Evolutionary conservation across 2,329 filamentous ascomycete genomes (phyloP).

Genomic region (Trichoderma afroharzianum): DNA sequence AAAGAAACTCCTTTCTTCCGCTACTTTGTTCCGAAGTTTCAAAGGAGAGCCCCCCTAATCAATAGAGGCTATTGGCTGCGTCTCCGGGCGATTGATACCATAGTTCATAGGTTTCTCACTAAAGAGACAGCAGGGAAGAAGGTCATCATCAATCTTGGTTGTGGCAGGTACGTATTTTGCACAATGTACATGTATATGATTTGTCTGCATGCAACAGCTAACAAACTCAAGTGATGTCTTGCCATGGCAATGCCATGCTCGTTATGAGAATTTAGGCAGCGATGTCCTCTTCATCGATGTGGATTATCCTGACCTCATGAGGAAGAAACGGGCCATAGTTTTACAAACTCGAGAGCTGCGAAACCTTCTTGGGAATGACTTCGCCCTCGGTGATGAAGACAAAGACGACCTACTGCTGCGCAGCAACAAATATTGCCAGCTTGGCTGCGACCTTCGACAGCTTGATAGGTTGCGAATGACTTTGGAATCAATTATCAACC

Average conservation of each 20-base stretch:
- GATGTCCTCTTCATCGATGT: constrained; percentile 73
- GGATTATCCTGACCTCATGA: constrained; percentile 78
- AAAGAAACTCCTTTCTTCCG: constrained; percentile 78
- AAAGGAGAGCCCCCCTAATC: constrained; percentile 80
- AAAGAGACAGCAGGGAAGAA: constrained; percentile 54
- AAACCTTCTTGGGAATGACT: constrained; percentile 32
- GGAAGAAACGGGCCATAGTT: constrained; percentile 68
- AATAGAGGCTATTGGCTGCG: constrained; percentile 87
- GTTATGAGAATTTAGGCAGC: constrained; percentile 57
- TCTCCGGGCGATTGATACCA: constrained; percentile 75
- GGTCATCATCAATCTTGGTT: constrained; percentile 79
- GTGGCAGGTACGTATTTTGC: constrained; percentile 70
- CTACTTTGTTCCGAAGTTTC: constrained; percentile 81
- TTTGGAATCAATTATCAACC: constrained; percentile 56
- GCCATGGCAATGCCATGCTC: constrained; percentile 75
- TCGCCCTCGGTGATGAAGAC: constrained; percentile 35
- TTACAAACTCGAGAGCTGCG: constrained; percentile 57
- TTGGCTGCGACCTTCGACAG: constrained; percentile 78
- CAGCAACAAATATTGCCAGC: constrained; percentile 69
- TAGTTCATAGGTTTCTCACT: constrained; percentile 70
- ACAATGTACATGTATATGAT: not conserved
- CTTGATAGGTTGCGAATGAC: constrained; percentile 56
- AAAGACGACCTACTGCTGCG: constrained; percentile 52
- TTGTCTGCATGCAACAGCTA: not conserved
- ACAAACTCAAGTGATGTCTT: constrained; percentile 69